These are phyloP conservation scores for Termitomyces sp. DNA, from an alignment of 768 basidiomycete genomes.

Conservation along the genomic window DNA sequence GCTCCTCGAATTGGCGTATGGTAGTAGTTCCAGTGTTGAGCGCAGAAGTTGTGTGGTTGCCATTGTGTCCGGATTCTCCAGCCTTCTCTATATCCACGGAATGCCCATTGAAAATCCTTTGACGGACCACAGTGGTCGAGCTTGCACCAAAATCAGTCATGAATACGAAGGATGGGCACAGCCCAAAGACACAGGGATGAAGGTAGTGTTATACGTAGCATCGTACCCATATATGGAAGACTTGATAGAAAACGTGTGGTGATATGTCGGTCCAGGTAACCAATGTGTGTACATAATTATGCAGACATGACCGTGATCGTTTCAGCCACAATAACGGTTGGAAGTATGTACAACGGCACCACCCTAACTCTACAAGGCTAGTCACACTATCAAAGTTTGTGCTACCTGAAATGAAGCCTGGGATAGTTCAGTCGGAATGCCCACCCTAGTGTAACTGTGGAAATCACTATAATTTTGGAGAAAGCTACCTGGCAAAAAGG, in stretches of 20 bases:
- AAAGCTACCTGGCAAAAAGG: neutral
- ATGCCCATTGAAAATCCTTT: conserved; percentile 9
- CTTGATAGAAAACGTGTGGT: neutral
- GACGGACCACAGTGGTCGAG: neutral
- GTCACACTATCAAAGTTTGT: neutral
- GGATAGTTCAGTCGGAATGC: neutral
- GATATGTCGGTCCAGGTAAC: neutral
- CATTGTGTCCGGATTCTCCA: neutral
- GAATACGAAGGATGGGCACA: neutral
- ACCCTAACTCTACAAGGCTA: neutral
- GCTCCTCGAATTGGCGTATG: conserved; percentile 3
- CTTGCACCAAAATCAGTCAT: neutral
- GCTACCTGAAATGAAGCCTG: too few species aligned
- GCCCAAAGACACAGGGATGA: neutral
- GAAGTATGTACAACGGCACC: neutral
- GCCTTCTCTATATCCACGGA: conserved; percentile 11
- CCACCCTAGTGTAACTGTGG: too few species aligned
- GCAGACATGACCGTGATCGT: too few species aligned
- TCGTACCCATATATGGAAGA: neutral
- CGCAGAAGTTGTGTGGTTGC: neutral
- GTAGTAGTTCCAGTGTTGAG: neutral
- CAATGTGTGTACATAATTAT: neutral
- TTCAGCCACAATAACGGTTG: neutral
- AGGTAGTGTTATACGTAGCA: neutral
- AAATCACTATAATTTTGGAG: neutral